Evolutionary conservation across 176 grass and related monocot genomes (phyloP).

Genomic region (Bothriochloa decipiens): DNA sequence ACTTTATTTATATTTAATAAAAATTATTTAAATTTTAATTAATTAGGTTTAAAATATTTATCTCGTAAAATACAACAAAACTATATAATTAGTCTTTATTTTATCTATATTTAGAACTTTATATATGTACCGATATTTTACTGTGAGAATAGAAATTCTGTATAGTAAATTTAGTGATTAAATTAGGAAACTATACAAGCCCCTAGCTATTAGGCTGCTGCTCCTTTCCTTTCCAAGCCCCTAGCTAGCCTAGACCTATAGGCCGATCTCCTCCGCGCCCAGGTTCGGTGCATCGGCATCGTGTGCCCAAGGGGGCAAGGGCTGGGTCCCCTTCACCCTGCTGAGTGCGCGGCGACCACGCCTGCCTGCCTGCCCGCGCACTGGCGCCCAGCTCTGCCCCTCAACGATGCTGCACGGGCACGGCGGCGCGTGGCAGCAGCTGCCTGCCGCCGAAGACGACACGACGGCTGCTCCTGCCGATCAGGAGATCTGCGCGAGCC

Average conservation of each 20-base stretch:
- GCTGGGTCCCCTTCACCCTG: constrained; percentile 32
- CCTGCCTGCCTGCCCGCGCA: constrained; percentile 4
- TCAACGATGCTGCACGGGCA: background rate
- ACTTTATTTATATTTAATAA: too few relatives aligned
- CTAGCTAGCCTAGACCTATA: background rate
- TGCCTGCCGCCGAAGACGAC: background rate
- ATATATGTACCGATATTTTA: too few relatives aligned
- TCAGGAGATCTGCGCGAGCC: too few relatives aligned
- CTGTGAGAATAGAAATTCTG: too few relatives aligned
- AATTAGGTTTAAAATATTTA: too few relatives aligned
- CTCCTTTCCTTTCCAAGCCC: background rate
- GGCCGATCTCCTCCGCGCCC: background rate
- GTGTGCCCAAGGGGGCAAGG: background rate
- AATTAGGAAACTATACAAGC: too few relatives aligned
- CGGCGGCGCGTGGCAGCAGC: background rate
- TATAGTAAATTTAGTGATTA: too few relatives aligned
- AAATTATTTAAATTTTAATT: too few relatives aligned
- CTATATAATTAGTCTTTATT: too few relatives aligned
- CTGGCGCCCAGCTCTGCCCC: background rate
- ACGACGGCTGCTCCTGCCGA: background rate
- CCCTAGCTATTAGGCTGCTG: background rate
- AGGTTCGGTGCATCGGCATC: constrained; percentile 45
- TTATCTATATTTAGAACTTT: too few relatives aligned
- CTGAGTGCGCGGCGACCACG: constrained; percentile 42
- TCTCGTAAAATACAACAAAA: too few relatives aligned